Evolutionary conservation across 257 asterid genomes (phyloP).

Genomic region (Fraxinus cuspidata): DNA sequence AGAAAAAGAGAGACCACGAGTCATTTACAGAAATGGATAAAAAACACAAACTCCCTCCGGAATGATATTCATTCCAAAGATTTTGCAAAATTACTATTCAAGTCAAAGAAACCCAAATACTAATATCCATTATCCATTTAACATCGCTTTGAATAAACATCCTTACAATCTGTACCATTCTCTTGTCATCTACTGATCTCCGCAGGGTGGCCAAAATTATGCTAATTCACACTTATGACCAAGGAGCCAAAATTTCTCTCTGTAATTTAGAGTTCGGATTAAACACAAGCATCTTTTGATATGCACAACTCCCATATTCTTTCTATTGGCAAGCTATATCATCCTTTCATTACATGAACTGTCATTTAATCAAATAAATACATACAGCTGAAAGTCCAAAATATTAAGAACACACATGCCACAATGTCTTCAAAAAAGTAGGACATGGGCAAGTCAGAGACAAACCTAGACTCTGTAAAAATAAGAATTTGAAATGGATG

Average conservation of each 20-base stretch:
- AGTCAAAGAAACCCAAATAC: slow-evolving; percentile 1
- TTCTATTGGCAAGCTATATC: not conserved
- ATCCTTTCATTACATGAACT: not conserved
- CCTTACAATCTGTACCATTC: not conserved
- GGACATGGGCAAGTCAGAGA: not conserved
- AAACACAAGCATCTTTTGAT: slow-evolving; percentile 1
- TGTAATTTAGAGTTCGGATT: slow-evolving; percentile 14
- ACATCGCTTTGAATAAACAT: slow-evolving; percentile 10
- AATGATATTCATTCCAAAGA: slow-evolving; percentile 1
- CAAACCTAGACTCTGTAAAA: too few relatives aligned
- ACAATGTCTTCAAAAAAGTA: not conserved
- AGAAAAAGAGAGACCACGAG: not conserved
- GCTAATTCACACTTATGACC: not conserved
- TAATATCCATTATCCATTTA: not conserved
- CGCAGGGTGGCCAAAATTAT: slow-evolving; percentile 3
- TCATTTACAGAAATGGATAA: not conserved
- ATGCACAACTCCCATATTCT: not conserved
- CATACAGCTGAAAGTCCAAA: not conserved
- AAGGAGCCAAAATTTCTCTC: not conserved
- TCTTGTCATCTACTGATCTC: not conserved
- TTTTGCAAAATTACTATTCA: slow-evolving; percentile 7
- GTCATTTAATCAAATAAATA: not conserved
- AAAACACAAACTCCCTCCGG: not conserved
- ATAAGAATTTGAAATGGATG: too few relatives aligned
- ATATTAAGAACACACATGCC: not conserved